Base-by-base conservation (phyloP, 2,329 filamentous ascomycete genomes). In the Epichloe hybrida region DNA sequence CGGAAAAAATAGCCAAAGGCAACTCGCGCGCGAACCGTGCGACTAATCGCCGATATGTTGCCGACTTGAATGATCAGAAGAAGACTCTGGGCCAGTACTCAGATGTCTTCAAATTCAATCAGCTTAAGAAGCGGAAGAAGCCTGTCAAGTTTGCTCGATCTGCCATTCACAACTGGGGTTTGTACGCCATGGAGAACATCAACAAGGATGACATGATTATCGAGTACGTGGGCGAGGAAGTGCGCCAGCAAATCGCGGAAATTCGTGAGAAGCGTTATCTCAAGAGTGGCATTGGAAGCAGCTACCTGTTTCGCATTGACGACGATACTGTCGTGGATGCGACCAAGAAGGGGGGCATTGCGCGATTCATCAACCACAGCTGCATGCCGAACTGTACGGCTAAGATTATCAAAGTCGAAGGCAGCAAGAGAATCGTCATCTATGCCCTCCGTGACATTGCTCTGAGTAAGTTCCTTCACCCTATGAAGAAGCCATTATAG, bases 71-170 rank as follows among this genome's bases (percentile, higher is more conserved):
- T 64, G 88, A 93, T 44, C 90, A 96, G 66, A 95, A 95, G 72
- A 88, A 88, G 69, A 85, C 83, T 12, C 76, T 88, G 20, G 85
- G 84, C 49, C 80, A 81, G 55, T 90, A 95, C 58, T 88, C 89
- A 50, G 91, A 96, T 61, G 88, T 93, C 34, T 80, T 98, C 61
- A 86, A 91, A 52, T 98, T 98, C 77, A 98, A 98, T 68, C 93
- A 97, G 72, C 82, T 98, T 52, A 96, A 97, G 77, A 98, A 97
- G 72, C 86, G 93, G 54, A 98, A 97, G 81, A 98, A 98, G 75
- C 90, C 91, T 1, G 93, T 98, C 66, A 93, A 94, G 65, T 98
- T 98, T 69, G 93, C 91, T 52, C 81, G 93, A 43, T 98, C 93
- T 49, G 93, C 93, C 44, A 98, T 98, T 60, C 93, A 98, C 70